Evolutionary conservation across 2,329 filamentous ascomycete species (phyloP).

Genomic region (Penicillium polonicum): DNA sequence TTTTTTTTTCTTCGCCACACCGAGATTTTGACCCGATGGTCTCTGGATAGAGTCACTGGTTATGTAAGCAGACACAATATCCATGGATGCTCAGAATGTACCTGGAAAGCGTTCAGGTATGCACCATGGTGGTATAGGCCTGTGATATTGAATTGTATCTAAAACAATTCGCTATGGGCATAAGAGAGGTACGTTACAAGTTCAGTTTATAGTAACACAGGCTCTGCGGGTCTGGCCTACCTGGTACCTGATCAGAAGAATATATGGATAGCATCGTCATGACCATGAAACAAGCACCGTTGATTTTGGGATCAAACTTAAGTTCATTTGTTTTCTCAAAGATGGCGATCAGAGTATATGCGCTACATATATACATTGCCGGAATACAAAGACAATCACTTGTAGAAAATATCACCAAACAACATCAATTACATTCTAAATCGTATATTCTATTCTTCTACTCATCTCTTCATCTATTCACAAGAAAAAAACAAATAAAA

Average conservation of each 20-base stretch:
- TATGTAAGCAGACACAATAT: constrained; percentile 15
- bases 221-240: neutral
- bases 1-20: constrained; percentile 14
- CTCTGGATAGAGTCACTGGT: constrained; percentile 10
- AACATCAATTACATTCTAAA: neutral
- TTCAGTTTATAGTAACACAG: neutral
- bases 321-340: neutral
- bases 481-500: neutral
- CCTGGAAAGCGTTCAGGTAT: neutral
- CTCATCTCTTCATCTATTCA: neutral
- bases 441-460: neutral
- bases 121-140: neutral
- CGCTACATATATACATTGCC: neutral
- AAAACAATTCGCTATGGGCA: neutral
- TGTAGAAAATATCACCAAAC: neutral
- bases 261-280: neutral
- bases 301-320: neutral
- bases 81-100: neutral
- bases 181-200: neutral
- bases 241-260: neutral
- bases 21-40: constrained; percentile 17
- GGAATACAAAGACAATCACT: neutral
- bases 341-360: neutral
- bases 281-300: neutral
- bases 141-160: neutral